Base-by-base conservation (phyloP, 176 grass and related monocot species). In the Triticum turgidum region DNA sequence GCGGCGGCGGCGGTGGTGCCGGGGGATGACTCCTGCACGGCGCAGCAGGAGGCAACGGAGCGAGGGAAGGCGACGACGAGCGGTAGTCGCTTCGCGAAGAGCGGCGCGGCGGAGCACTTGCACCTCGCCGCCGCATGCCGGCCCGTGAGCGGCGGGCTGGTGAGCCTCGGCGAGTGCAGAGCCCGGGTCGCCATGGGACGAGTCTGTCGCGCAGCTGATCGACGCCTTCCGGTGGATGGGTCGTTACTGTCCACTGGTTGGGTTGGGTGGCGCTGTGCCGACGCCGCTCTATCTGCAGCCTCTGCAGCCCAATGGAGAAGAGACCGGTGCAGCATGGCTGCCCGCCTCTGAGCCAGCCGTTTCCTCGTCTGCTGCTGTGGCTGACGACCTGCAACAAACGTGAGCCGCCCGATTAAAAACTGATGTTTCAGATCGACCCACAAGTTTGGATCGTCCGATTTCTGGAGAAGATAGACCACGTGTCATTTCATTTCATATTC, bases 1-100 rank as follows among this genome's bases (percentile, higher is more conserved):
- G 88, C 84, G 21, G 88, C 83, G 8, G 85, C 33, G 7, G 91
- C 51, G 64, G 88, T 0, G 54, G 54, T 18, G 18, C 54, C 79
- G 47, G 88, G 20, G 27, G 89, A 86, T 0, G 92, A 88, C 39
- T 88, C 71, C 80, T 93, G 86, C 49, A 91, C 84, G 68, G 89
- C 79, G 30, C 88, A 91, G 76, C 79, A 91, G 61, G 68, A 62
- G 11, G 69, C 73, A 17, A 25, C 85, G 61, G 79, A 62, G 41
- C 78, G 68, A 44, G 89, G 89, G 74, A 88, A 86, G 38, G 89
- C 73, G 11, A 82, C 83, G 76, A 71, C 18, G 66, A 54, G 51
- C 27, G 83, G 82, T 30, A 78, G 61, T 70, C 78, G 51, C 86
- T 71, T 78, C 7, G 47, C 67, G 80, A 88, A 80, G 17, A 86